Evolutionary conservation across 805 yeast genomes (phyloP), one percentile per base, ranked within the genome.

Genomic region (Candida koratica): DNA sequence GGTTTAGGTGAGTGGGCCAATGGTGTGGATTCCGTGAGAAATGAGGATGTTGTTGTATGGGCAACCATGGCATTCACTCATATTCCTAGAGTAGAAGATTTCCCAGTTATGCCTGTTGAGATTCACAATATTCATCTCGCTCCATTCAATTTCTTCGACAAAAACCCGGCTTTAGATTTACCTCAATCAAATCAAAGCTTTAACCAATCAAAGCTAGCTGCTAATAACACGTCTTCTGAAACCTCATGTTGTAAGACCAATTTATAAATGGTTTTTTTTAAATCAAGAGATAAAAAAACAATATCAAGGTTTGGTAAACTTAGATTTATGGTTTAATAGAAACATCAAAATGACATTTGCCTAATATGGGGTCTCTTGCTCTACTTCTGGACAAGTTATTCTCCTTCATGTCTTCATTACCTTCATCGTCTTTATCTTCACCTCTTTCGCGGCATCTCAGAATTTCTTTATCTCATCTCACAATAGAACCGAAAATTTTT

Each of bases 41-140:
- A 83, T 58, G 79, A 79, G 13, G 89, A 84, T 49, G 56, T 77
- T 39, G 87, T 84, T 42, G 81, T 84, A 28, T 84, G 90, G 89
- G 83, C 84, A 45, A 83, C 93, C 30, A 57, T 84, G 55, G 88
- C 86, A 17, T 73, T 84, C 65, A 84, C 90, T 3, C 94, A 84
- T 55, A 75, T 83, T 51, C 93, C 93, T 50, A 73, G 85, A 52
- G 78, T 81, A 24, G 94, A 84, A 64, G 90, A 84, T 59, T 84
- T 84, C 81, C 94, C 94, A 32, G 89, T 84, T 35, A 84, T 84
- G 94, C 89, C 93, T 22, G 84, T 81, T 39, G 94, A 84, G 62
- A 79, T 78, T 45, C 79, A 81, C 65, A 61, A 55, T 48, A 78
- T 83, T 48, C 69, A 75, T 40, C 69, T 84, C 39, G 69, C 72